phyloP scores from a whole-genome alignment of 768 basidiomycete species.

The Pulveroboletus frians region DNA sequence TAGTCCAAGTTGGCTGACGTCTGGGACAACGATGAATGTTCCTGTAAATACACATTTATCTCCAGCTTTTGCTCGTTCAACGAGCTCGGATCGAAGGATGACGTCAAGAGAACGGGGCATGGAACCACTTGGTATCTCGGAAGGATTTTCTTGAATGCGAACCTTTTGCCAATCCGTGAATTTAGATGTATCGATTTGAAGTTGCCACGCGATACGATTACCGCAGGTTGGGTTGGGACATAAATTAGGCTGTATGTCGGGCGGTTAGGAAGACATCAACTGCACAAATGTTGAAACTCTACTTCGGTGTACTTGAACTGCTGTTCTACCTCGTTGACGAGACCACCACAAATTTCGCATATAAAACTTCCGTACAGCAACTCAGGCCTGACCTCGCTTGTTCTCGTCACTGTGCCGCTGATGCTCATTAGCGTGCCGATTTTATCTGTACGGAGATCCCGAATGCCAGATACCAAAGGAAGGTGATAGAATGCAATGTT shows the following conservation, averaged over 20 bases:
- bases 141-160: conserved; percentile 96
- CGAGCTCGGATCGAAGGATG: conserved; percentile 89
- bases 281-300: background rate
- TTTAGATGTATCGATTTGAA: conserved; percentile 92
- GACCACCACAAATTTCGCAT: conserved; percentile 82
- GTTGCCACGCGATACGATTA: conserved; percentile 85
- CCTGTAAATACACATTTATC: conserved; percentile 99
- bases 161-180: conserved; percentile 99
- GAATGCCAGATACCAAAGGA: conserved; percentile 89
- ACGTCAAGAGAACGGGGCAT: conserved; percentile 98
- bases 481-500: conserved; percentile 93
- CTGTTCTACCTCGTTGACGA: conserved; percentile 92
- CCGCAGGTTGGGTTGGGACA: conserved; percentile 95
- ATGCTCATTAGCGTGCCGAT: conserved; percentile 95
- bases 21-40: conserved; percentile 96
- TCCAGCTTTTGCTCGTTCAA: conserved; percentile 98
- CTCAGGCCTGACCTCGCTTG: conserved; percentile 95
- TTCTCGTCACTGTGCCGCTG: conserved; percentile 94
- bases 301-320: conserved; percentile 99
- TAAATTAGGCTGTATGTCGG: conserved; percentile 62
- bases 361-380: conserved; percentile 89
- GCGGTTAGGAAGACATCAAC: conserved; percentile 6
- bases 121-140: conserved; percentile 96
- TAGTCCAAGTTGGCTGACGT: conserved; percentile 91
- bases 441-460: conserved; percentile 86